phyloP scores from a whole-genome alignment of 2,329 filamentous ascomycete genomes.

The Sporothrix luriei region DNA sequence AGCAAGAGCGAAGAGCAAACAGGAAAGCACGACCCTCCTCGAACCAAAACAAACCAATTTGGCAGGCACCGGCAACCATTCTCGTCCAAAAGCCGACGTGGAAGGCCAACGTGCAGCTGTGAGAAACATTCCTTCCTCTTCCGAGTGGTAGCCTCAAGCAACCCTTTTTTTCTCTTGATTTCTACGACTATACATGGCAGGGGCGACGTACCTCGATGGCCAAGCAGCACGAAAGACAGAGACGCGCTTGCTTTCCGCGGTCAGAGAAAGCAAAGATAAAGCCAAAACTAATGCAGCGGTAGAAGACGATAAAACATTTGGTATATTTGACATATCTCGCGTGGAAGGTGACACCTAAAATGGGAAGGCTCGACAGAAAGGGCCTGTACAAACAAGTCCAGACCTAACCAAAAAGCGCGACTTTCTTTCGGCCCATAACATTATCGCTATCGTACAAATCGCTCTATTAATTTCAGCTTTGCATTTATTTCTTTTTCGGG shows the following conservation, averaged over 20 bases:
- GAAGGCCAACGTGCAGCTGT: background rate
- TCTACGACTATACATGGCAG: background rate
- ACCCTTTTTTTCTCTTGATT: no score
- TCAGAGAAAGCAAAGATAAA: no score
- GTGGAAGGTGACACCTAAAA: background rate
- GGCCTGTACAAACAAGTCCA: background rate
- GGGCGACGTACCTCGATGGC: background rate
- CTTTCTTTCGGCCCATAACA: background rate
- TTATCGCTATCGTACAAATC: conserved; percentile 17
- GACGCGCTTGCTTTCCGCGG: background rate
- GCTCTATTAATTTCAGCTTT: background rate
- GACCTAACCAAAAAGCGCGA: background rate
- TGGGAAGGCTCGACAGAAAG: background rate
- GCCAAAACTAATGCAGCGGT: background rate
- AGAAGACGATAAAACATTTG: background rate
- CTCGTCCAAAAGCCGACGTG: background rate
- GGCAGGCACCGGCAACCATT: background rate
- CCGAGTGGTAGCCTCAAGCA: no score
- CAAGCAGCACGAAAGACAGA: background rate
- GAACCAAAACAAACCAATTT: no score
- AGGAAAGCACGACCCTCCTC: conserved; percentile 10
- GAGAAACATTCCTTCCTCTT: conserved; percentile 6
- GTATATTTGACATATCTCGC: conserved; percentile 14
- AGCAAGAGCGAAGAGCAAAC: background rate
- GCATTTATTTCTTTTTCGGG: conserved; percentile 23